These are phyloP conservation scores for Oryza rufipogon DNA, from an alignment of 176 grass and related monocot species.

Conservation along the genomic window DNA sequence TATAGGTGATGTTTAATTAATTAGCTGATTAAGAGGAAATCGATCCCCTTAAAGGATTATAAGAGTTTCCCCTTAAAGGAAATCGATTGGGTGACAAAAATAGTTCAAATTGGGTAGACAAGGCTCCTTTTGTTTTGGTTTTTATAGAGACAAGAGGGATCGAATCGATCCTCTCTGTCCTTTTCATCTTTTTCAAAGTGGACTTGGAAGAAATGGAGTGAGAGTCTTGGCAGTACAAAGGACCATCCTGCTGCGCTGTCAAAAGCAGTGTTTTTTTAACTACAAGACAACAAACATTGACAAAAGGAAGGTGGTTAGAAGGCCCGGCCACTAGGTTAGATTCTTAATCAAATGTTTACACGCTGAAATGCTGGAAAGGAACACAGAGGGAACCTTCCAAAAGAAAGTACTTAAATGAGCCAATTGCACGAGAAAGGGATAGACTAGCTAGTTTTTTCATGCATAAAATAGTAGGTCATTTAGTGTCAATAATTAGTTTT, in stretches of 20 bases:
- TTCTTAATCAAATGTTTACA: neutral
- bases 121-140: neutral
- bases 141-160: neutral
- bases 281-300: constrained; percentile 32
- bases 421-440: neutral
- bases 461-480: neutral
- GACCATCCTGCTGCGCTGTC: neutral
- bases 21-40: too few species aligned
- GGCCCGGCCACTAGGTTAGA: constrained; percentile 13
- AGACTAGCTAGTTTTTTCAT: neutral
- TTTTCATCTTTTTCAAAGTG: constrained; percentile 7
- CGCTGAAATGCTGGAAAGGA: constrained; percentile 23
- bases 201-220: constrained; percentile 29
- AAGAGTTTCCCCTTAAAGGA: too few species aligned
- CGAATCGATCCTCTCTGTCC: constrained; percentile 6
- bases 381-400: constrained; percentile 34
- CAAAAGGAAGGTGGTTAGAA: constrained; percentile 47
- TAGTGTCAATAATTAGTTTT: neutral
- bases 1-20: too few species aligned
- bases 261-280: constrained; percentile 25
- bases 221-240: constrained; percentile 20
- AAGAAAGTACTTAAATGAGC: neutral
- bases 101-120: neutral
- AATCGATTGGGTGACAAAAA: neutral
- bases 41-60: too few species aligned